Evolutionary conservation across 192 early-diverging fungal genomes (phyloP), one percentile per base, ranked within the genome.

Genomic region (Backusella liffmaniae): DNA sequence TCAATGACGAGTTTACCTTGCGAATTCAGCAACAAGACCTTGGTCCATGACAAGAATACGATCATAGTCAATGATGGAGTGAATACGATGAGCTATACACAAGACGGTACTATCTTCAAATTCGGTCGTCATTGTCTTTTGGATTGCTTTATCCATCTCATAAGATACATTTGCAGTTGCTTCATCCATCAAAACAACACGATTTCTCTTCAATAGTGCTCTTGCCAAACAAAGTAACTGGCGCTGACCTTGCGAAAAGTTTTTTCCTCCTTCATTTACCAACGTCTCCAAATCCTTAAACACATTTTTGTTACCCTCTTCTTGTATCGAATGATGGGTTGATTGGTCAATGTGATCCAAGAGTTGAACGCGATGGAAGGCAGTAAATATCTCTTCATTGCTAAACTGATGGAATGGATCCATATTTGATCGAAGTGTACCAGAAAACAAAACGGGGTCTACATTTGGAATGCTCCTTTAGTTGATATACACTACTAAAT

Each of bases 381-480:
- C 89, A 12, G 90, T 87, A 91, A 91, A 96, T 23, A 98, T 81
- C n/a, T 89, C 84, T 59, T 86, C 84, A 67, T 99, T 96, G 37
- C 82, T 83, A 78, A 90, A 90, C 79, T 94, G 91, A 65, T 79
- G 83, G 77, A 96, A 94, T 6, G 95, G 96, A 79, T 99, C 96
- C n/a, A 99, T 78, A 81, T 98, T 98, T 68, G 92, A 92, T 15
- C 96, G 86, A 21, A 89, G 79, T 30, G 84, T 89, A 16, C 88
- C 88, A 65, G 83, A 82, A 71, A 72, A 73, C 65, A 77, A 49
- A n/a, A 62, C 62, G 0, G 87, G 85, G 16, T 44, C 42, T 44
- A 44, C 15, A 16, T 32, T 32, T 44, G 12, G 15, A 39, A 39
- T 10, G 10, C 9, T 44, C 7, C n/a, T 49, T 49, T 49, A 49